Evolutionary conservation across 169 alveolate genomes (phyloP).

Genomic region (Eimeria sp.): DNA sequence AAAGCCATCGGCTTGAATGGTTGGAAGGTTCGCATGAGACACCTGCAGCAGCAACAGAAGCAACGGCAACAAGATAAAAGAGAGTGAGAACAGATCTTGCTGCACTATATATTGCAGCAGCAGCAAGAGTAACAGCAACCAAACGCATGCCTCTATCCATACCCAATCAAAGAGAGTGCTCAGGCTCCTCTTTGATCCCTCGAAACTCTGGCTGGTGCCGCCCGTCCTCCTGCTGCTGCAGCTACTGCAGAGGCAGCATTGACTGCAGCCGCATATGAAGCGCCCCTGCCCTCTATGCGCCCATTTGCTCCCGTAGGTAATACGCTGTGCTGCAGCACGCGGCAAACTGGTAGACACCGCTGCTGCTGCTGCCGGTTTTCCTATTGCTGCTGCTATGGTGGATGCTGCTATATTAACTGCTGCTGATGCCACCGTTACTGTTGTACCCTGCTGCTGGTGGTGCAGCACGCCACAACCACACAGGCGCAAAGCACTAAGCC

Average conservation of each 20-base stretch:
- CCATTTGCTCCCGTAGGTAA: slow-evolving; percentile 6
- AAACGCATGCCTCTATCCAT: background rate
- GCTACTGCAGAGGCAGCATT: slow-evolving; percentile 27
- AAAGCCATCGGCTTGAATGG: slow-evolving; percentile 8
- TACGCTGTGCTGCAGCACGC: background rate
- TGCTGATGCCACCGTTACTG: background rate
- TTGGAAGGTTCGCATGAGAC: background rate
- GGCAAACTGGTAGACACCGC: background rate
- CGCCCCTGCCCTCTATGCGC: background rate
- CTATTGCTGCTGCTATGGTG: background rate
- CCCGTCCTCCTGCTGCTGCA: slow-evolving; percentile 28
- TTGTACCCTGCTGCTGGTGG: background rate
- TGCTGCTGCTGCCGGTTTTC: background rate
- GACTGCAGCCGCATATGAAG: background rate
- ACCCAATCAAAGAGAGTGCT: slow-evolving; percentile 28
- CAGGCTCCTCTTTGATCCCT: background rate
- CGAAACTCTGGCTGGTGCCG: background rate
- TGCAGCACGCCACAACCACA: slow-evolving; percentile 32
- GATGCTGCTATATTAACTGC: background rate
- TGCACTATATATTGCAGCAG: slow-evolving; percentile 14
- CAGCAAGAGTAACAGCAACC: slow-evolving; percentile 1
- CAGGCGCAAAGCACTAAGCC: background rate
- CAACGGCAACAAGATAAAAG: slow-evolving; percentile 21
- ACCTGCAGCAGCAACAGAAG: slow-evolving; percentile 51
- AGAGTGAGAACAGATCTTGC: background rate